Base-by-base conservation (phyloP, 305 asterid genomes). In the Solanum aculeatissimum region DNA sequence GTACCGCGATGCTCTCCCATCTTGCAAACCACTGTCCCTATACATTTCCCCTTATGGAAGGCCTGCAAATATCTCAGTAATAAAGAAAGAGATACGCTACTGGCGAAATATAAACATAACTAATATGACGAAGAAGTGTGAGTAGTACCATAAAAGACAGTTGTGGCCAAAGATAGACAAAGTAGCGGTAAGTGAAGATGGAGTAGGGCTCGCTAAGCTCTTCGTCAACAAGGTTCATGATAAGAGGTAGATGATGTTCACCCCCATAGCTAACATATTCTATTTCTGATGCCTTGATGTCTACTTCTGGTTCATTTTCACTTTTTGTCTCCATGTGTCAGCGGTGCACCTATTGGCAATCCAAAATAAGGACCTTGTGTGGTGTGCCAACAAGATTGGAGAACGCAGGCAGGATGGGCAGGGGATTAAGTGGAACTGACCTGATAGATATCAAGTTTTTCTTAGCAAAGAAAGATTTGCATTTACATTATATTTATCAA, bases 121-220 rank as follows among this genome's bases (percentile, higher is more conserved):
- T 42, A 83, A 25, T 23, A 25, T 43, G 32, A 49, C 60, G 23
- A 18, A 57, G 57, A 8, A 71, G 62, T 60, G 65, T 16, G 32
- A 54, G 54, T 43, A 88, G 90, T 51, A 94, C 98, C 12, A 97
- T 95, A 91, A 95, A 95, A 53, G 93, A 92, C 85, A 97, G 94
- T 51, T 95, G 89, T 14, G 99, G 99, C 99, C 98, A 97, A 84
- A 92, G 97, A 87, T 97, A 92, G 86, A 97, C 99, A 87, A 97
- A 97, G 93, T 95, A 97, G 88, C 99, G 93, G 88, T 97, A 95
- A 43, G 99, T 95, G 91, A 97, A 97, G 85, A 97, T 95, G 85
- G 99, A 97, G 86, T 97, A 97, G 69, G 99, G 99, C 84, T 97
- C 99, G 54, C 98, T 95, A 63, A 95, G 97, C 91, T 95, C 98